Evolutionary conservation across 108 stramenopile species (phyloP), one percentile per base, ranked within the genome.

Genomic region (Conticribra guillardii): DNA sequence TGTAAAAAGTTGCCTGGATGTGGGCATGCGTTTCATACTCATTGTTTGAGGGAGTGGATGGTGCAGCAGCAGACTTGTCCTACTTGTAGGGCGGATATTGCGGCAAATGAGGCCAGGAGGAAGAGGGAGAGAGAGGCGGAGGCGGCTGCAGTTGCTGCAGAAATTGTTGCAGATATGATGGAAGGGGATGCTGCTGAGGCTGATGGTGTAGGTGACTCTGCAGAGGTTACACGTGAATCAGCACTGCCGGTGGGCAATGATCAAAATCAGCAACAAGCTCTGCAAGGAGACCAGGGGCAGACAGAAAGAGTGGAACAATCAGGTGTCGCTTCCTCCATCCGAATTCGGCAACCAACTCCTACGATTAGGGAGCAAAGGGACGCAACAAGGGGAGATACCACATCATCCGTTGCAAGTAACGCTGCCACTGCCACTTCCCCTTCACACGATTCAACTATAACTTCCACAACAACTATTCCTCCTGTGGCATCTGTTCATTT

Each of bases 51-150:
- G 26, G 90, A 96, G 56, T 99, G 98, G 98, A 80, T 99, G 60
- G 95, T 97, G 45, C 97, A 98, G 80, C 98, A 98, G 70, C 98
- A 98, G 71, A 84, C 90, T 17, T 99, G 98, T 84, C 97, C 97
- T 2, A 97, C 97, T 21, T 99, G 97, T 84, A 89, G 97, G 33
- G 85, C 88, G 22, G 96, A 99, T 71, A 97, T 97, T 73, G 80
- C 84, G 30, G 82, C 87, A 2, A 87, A 83, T 74, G 82, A 92
- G 58, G 87, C 86, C 5, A 66, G 71, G 60, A 64, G 33, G 54
- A 80, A 80, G 61, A 73, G 58, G 47, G 55, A 58, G 49, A 71
- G 29, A 33, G 79, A 71, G 48, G 60, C 51, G 19, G 64, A 32
- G 0, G 76, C 52, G 14, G 64, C 56, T 26, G 64, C 69, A 16